Base-by-base conservation (phyloP, 2,329 filamentous ascomycete genomes). In the Fusarium albidum region DNA sequence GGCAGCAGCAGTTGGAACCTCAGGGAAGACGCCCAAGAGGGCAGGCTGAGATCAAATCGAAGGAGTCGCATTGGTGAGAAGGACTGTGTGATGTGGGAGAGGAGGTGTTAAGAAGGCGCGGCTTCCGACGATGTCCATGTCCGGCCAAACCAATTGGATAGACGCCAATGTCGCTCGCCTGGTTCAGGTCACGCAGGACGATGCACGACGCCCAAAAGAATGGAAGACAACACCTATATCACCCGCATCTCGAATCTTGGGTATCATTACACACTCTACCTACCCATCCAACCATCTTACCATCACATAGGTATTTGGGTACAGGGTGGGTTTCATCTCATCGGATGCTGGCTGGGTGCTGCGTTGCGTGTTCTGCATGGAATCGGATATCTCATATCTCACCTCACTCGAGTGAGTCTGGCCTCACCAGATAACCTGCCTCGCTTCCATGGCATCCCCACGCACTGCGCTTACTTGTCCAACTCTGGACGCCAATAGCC, bases 51-150 rank as follows among this genome's bases (percentile, higher is more conserved):
- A 14, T 15, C 47, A 34, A 27, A 28, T 42, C 39, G 37, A 49
- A 41, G 31, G 50, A 56, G 49, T 59, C 17, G 49, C 49, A 48
- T 46, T 46, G 46, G 40, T 49, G 37, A 49, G 29, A 33, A 54
- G 43, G 43, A 45, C 43, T 42, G 37, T 41, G 25, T 55, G 54
- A 60, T 46, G 61, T 45, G 61, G 57, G 58, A 57, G 49, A 45
- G 32, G 52, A 55, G 52, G 59, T 49, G 50, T 65, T 66, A 59
- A 66, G 56, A 66, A 62, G 63, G 42, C 52, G 49, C 42, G 38
- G 37, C 51, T 53, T 43, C 33, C 59, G 46, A 45, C 39, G 44
- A 54, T 33, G 51, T 53, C 51, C 51, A 29, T 62, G 49, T 56
- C 49, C 41, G 57, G 34, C 55, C 43, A 57, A 49, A 32, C 45